Evolutionary conservation across 2,329 filamentous ascomycete genomes (phyloP).

Genomic region (Clonostachys rhizophaga): DNA sequence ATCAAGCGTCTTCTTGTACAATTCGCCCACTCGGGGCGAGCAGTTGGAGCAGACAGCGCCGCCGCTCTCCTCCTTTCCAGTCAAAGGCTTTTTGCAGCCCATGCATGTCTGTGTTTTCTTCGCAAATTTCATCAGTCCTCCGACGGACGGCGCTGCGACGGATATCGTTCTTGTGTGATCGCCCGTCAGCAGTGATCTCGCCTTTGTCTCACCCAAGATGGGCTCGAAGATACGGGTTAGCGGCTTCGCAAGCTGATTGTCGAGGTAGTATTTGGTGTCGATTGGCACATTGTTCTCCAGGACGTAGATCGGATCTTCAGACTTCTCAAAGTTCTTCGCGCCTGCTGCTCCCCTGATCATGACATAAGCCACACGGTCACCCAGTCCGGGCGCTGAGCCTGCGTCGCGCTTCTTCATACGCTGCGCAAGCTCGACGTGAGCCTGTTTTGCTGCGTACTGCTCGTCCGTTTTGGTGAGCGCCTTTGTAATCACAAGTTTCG

Average conservation of each 20-base stretch:
- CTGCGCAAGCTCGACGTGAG: slow-evolving; percentile 90
- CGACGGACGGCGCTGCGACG: slow-evolving; percentile 84
- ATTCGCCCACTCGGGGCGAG: slow-evolving; percentile 77
- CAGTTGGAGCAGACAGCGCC: slow-evolving; percentile 90
- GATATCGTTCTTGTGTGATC: slow-evolving; percentile 94
- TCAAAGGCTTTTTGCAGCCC: slow-evolving; percentile 96
- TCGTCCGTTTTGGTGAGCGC: slow-evolving; percentile 78
- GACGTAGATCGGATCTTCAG: slow-evolving; percentile 94
- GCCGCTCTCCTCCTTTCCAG: slow-evolving; percentile 69
- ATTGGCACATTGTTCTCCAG: slow-evolving; percentile 97
- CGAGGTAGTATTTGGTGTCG: slow-evolving; percentile 96
- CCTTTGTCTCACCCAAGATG: slow-evolving; percentile 90
- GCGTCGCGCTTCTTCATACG: slow-evolving; percentile 97
- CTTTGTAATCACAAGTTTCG: slow-evolving; percentile 98
- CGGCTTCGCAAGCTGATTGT: slow-evolving; percentile 96
- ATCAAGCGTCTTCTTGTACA: slow-evolving; percentile 87
- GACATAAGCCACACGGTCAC: slow-evolving; percentile 96
- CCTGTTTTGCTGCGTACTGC: slow-evolving; percentile 81
- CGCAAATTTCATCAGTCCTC: slow-evolving; percentile 96
- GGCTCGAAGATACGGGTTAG: slow-evolving; percentile 95
- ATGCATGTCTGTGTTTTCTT: slow-evolving; percentile 98
- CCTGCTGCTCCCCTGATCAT: slow-evolving; percentile 90
- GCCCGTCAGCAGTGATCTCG: slow-evolving; percentile 78
- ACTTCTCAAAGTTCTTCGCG: slow-evolving; percentile 94
- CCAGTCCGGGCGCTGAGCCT: slow-evolving; percentile 85